Evolutionary conservation across 228 moss, liverwort and hornwort genomes (phyloP).

Genomic region (Sphagnum magellanicum): DNA sequence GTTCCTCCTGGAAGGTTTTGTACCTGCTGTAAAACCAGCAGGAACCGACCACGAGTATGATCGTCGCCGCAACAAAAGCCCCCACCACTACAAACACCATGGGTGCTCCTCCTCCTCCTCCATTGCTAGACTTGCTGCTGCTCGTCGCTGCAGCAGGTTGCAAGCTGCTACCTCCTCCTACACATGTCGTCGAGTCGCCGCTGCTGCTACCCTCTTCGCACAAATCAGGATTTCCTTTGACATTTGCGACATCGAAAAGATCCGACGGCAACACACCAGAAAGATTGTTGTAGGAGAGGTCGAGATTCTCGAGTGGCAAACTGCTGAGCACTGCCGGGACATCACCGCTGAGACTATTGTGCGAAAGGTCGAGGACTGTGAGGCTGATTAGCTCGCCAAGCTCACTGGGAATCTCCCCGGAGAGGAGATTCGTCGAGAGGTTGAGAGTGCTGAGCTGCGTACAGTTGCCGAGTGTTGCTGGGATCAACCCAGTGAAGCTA

Average conservation of each 20-base stretch:
- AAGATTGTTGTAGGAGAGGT: slow-evolving; percentile 85
- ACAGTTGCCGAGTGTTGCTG: slow-evolving; percentile 37
- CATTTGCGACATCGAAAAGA: slow-evolving; percentile 26
- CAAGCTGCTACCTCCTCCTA: too few relatives aligned
- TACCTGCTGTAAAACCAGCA: slow-evolving; percentile 48
- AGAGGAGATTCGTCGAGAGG: slow-evolving; percentile 36
- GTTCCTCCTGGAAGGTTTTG: slow-evolving; percentile 24
- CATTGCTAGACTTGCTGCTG: too few relatives aligned
- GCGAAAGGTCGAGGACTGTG: slow-evolving; percentile 41
- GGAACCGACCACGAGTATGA: slow-evolving; percentile 41
- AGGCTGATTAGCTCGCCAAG: slow-evolving; percentile 30
- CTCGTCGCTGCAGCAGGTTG: too few relatives aligned
- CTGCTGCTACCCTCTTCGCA: slow-evolving; percentile 5
- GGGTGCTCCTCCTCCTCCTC: too few relatives aligned
- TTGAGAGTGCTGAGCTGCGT: slow-evolving; percentile 25
- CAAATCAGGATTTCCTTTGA: slow-evolving; percentile 21
- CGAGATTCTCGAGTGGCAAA: slow-evolving; percentile 39
- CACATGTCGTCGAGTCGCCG: too few relatives aligned
- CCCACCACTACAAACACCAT: slow-evolving; percentile 59
- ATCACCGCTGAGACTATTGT: slow-evolving; percentile 31
- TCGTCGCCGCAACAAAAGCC: slow-evolving; percentile 40
- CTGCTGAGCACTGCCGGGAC: slow-evolving; percentile 24
- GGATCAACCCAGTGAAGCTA: slow-evolving; percentile 32
- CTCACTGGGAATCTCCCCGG: slow-evolving; percentile 26
- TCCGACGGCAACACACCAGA: slow-evolving; percentile 45